phyloP scores from a whole-genome alignment of 2,329 filamentous ascomycete genomes.

The Hymenoscyphus albidus region DNA sequence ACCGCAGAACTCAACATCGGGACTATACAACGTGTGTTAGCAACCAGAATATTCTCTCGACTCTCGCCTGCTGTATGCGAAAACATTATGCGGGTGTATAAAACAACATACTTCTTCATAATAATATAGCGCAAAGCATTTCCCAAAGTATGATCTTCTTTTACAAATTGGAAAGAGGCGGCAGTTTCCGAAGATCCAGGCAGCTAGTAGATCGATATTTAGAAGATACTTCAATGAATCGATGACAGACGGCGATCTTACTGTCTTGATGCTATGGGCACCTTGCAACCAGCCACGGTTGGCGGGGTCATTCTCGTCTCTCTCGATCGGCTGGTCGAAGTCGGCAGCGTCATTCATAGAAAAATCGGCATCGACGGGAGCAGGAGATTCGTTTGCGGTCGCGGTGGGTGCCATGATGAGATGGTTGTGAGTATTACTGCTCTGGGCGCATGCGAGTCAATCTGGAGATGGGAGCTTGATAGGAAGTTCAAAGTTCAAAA shows the following conservation, averaged over 20 bases:
- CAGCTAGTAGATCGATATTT: conserved; percentile 57
- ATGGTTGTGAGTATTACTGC: not conserved
- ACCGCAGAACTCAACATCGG: conserved; percentile 95
- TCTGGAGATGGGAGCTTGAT: not conserved
- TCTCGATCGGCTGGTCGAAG: too few relatives aligned
- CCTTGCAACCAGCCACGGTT: conserved; percentile 14
- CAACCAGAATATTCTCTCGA: not conserved
- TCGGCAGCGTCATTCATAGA: conserved; percentile 27
- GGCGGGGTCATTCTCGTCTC: conserved; percentile 17
- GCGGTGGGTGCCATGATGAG: conserved; percentile 22
- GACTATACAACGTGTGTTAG: conserved; percentile 48
- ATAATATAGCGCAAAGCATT: conserved; percentile 94
- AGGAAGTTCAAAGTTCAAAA: not conserved
- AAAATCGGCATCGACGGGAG: conserved; percentile 18
- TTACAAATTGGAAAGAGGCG: conserved; percentile 90
- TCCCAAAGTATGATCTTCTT: conserved; percentile 92
- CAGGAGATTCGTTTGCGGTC: conserved; percentile 16
- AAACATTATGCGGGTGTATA: not conserved
- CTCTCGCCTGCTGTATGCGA: not conserved
- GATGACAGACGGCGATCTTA: conserved; percentile 19
- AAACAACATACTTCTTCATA: conserved; percentile 82
- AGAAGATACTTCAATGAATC: not conserved
- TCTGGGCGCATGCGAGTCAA: conserved; percentile 10
- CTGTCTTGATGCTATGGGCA: conserved; percentile 31
- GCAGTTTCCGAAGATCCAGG: conserved; percentile 82